Evolutionary conservation across 2,329 filamentous ascomycete genomes (phyloP).

Genomic region (Setomelanomma holmii): DNA sequence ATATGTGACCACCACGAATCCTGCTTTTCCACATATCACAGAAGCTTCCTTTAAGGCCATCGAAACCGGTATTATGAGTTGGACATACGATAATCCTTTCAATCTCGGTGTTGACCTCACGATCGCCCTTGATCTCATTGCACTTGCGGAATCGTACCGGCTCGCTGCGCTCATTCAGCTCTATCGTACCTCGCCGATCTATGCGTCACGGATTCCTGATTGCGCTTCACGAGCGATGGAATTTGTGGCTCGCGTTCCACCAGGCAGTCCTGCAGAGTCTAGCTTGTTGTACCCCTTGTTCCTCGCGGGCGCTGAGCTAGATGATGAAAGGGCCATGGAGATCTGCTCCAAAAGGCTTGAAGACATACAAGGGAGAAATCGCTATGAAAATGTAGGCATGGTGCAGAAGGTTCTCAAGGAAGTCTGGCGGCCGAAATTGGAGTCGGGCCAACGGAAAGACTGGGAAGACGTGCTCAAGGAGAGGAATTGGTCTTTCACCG

Average conservation of each 20-base stretch:
- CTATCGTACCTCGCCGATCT: constrained; percentile 38
- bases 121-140: constrained; percentile 43
- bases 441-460: constrained; percentile 36
- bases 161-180: constrained; percentile 45
- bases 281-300: constrained; percentile 47
- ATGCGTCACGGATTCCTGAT: constrained; percentile 31
- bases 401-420: constrained; percentile 46
- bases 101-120: constrained; percentile 37
- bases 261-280: constrained; percentile 44
- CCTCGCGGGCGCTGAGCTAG: constrained; percentile 43
- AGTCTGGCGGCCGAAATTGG: constrained; percentile 41
- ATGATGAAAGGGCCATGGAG: constrained; percentile 36
- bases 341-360: constrained; percentile 39
- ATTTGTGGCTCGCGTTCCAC: constrained; percentile 43
- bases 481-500: constrained; percentile 45
- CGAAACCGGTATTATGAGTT: constrained; percentile 39
- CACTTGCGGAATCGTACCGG: constrained; percentile 44
- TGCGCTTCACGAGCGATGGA: constrained; percentile 44
- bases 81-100: constrained; percentile 45
- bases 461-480: constrained; percentile 47
- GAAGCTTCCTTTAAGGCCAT: constrained; percentile 43
- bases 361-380: constrained; percentile 42
- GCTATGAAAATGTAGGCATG: constrained; percentile 44
- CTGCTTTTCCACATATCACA: constrained; percentile 42
- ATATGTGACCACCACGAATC: constrained; percentile 39